Evolutionary conservation across 306 rosid genomes (phyloP).

Genomic region (Vicia faba): DNA sequence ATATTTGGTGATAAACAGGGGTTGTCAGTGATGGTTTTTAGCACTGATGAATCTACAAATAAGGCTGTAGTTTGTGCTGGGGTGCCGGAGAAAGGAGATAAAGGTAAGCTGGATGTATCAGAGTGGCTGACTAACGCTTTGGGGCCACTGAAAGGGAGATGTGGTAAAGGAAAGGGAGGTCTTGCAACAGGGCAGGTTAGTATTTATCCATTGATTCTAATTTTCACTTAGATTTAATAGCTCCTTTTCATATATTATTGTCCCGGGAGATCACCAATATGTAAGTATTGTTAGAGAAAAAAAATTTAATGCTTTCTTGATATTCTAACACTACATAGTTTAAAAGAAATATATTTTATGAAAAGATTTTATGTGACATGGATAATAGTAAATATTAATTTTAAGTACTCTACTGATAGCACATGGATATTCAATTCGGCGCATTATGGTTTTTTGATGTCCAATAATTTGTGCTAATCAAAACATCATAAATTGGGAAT

Average conservation of each 20-base stretch:
- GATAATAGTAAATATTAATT: background rate
- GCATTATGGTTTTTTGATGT: background rate
- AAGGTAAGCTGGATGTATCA: slow-evolving; percentile 73
- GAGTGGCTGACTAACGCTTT: slow-evolving; percentile 85
- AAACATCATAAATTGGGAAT: background rate
- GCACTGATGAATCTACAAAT: slow-evolving; percentile 78
- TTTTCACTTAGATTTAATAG: background rate
- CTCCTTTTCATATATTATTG: slow-evolving; percentile 2
- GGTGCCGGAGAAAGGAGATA: slow-evolving; percentile 69
- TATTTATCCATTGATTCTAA: slow-evolving; percentile 21
- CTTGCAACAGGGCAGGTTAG: slow-evolving; percentile 98
- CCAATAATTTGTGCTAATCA: background rate
- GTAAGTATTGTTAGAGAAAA: background rate
- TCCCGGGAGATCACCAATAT: background rate
- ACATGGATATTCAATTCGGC: background rate
- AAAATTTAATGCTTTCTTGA: background rate
- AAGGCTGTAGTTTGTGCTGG: slow-evolving; percentile 97
- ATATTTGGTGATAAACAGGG: slow-evolving; percentile 61
- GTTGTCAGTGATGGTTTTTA: slow-evolving; percentile 84
- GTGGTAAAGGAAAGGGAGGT: slow-evolving; percentile 95
- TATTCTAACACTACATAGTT: background rate
- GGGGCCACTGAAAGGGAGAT: slow-evolving; percentile 81
- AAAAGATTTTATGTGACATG: background rate
- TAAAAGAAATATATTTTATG: background rate
- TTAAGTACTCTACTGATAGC: background rate